Evolutionary conservation across 306 rosid species (phyloP), one percentile per base, ranked within the genome.

Genomic region (Ziziphus jujuba): DNA sequence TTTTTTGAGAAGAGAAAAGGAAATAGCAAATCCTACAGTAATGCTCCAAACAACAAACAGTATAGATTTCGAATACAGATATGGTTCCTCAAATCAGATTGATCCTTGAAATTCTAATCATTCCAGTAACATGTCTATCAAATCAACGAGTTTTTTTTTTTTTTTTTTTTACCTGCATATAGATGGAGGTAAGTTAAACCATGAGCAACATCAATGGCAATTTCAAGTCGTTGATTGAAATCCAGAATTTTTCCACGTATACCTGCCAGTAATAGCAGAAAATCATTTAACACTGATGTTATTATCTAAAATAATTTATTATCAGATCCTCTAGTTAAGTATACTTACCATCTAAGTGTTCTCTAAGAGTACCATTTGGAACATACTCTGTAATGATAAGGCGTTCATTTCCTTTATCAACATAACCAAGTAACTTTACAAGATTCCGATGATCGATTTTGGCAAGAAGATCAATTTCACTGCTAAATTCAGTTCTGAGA

Each of bases 131-230:
- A 7, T 11, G 51, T 33, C 44, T 15, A 57, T 2, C 40, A 57
- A 28, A 24, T 17, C 21, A n/a, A 43, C 69, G n/a, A n/a, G n/a
- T n/a, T n/a, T n/a, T n/a, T n/a, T n/a, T n/a, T n/a, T n/a, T n/a
- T n/a, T n/a, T n/a, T 63, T 45, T 59, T 51, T 61, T 80, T 73
- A 90, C 99, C 99, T 65, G 96, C 87, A 76, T 95, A 95, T 28
- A 69, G 75, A 79, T 95, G 99, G 71, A 95, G 87, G 80, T 90
- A 95, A 75, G 95, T 95, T 59, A 95, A 80, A 68, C 87, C 99
- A 82, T 95, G 99, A 77, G 99, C 97, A 82, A 95, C 85, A 79
- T 95, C 99, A 62, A 95, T 95, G 61, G 97, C 85, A 61, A 95
- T 87, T 83, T 85, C 99, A 56, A 95, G 95, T 60, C 99, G 92